Conservation (phyloP, 1,139 yeast species). For the Arxiozyma slooffiae region DNA sequence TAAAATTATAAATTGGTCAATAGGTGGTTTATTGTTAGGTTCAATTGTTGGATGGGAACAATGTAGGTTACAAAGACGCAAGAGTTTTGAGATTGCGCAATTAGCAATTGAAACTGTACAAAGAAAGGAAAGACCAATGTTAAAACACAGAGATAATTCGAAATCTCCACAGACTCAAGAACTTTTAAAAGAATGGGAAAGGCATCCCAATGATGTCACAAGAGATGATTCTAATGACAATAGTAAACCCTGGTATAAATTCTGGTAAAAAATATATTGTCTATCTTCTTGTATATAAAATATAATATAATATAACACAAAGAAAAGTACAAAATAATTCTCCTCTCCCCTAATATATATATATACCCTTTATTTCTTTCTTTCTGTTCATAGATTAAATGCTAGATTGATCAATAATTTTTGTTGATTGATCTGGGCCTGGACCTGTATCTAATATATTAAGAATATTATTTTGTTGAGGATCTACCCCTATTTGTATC, state of each 20-base stretch:
- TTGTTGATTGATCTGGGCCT: neutral
- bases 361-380: slow-evolving; percentile 1
- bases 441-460: neutral
- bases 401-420: slow-evolving; percentile 3
- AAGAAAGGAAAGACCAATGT: slow-evolving; percentile 37
- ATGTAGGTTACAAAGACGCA: slow-evolving; percentile 61
- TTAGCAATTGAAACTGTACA: slow-evolving; percentile 44
- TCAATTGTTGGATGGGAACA: slow-evolving; percentile 88
- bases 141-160: slow-evolving; percentile 17
- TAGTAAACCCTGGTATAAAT: slow-evolving; percentile 23
- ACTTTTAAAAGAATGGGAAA: slow-evolving; percentile 21
- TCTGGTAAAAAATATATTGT: slow-evolving; percentile 18
- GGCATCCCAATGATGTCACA: slow-evolving; percentile 9
- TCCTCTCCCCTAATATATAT: neutral
- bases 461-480: neutral
- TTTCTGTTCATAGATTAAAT: neutral
- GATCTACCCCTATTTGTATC: neutral
- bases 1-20: slow-evolving; percentile 70
- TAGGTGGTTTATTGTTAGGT: slow-evolving; percentile 73
- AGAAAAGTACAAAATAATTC: no score
- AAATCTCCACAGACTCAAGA: slow-evolving; percentile 7
- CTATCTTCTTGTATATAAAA: neutral
- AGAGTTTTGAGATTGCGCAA: slow-evolving; percentile 29
- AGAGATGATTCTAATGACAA: neutral
- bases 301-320: no score